Base-by-base conservation (phyloP, 2,329 filamentous ascomycete genomes). In the Penicillium sp. region DNA sequence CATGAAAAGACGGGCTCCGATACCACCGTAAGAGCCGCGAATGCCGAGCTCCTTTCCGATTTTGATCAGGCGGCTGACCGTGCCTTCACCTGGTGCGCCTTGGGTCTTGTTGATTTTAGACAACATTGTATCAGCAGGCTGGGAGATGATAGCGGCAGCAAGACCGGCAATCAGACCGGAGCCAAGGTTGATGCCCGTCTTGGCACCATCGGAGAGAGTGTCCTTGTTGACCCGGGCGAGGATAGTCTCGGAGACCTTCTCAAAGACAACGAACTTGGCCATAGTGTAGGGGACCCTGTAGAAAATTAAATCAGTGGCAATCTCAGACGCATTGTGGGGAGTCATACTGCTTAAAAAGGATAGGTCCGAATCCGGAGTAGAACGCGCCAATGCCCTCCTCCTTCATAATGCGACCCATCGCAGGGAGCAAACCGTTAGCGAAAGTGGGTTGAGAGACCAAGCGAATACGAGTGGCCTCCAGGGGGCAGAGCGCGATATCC, bases 41-140 rank as follows among this genome's bases (percentile, higher is more conserved):
- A 95, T 58, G 72, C 90, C 90, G 68, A 95, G 88, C 79, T 95
- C 90, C 79, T 87, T 88, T 66, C 79, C 89, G 71, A 95, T 95
- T 87, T 94, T 94, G 82, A 93, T 81, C 71, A 95, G 79, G 77
- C 90, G 88, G 75, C 81, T 83, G 73, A 84, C 84, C 69, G 89
- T 94, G 71, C 90, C 86, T 82, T 95, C 89, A 82, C 90, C 90
- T 64, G 90, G 90, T 57, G 86, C 81, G 79, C 89, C 90, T 82
- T 90, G 87, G 79, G 88, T 90, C 88, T 94, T 94, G 88, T 95
- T 95, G 83, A 95, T 94, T 86, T 93, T 94, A 80, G 85, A 89
- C 62, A 95, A 87, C 90, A 95, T 95, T 73, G 90, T 95, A 77
- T 95, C 90, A 75, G 90, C 90, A 67, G 90, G 90, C 81, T 95